Base-by-base conservation (phyloP, 805 yeast genomes). In the Saccharomyces paradoxus region DNA sequence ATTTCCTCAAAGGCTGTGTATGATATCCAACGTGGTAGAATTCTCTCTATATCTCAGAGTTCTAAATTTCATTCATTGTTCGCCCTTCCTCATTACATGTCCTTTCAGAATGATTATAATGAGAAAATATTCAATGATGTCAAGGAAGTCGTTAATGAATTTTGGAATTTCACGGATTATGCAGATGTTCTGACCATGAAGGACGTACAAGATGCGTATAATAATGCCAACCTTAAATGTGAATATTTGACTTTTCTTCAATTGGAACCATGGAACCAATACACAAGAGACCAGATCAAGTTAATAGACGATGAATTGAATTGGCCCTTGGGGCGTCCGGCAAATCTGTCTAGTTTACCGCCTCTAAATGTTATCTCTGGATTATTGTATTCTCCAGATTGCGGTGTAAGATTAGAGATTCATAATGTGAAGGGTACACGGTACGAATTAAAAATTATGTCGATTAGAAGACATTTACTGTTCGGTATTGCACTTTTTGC, bases 321-420 rank as follows among this genome's bases (percentile, higher is more conserved):
- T 10, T 74, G 78, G 57, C 97, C 97, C 1, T 65, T 79, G n/a
- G 97, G 97, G 0, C 74, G 87, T 56, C 97, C 97, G 1, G 77
- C 83, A 14, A 76, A 78, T 17, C 59, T 72, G 27, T 60, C 70
- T 12, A 56, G 63, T 1, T 65, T 84, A 4, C 97, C 97, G 0
- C 62, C 68, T 0, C 59, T 91, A 17, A 71, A 71, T 31, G 62
- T 91, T 9, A 67, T 77, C 1, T 70, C 77, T 10, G 89, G 86
- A 6, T 58, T 89, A 13, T 56, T 89, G 21, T 90, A 87, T 63
- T 89, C 96, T 0, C 97, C 97, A 0, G 96, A 91, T 65, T 91
- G 98, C 74, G 96, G 91, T 0, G 64, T 85, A 2, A 65, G 79
- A 2, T 56, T 88, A 4, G 66, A 70, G 5, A 46, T 79, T 6